phyloP scores from a whole-genome alignment of 1,284 basidiomycete species.

The Sanghuangporus baumii region DNA sequence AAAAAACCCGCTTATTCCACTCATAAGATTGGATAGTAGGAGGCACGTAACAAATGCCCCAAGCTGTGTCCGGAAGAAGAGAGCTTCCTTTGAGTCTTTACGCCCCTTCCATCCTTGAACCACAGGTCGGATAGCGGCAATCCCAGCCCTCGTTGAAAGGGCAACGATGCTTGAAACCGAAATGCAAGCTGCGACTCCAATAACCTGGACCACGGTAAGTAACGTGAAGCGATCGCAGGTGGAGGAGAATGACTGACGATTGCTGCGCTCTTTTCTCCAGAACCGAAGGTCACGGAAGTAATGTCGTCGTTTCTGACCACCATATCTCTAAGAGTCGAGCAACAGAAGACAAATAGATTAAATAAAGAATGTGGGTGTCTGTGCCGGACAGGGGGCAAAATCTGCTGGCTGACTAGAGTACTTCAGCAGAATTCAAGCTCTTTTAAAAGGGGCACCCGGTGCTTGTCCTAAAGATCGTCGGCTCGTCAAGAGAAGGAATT shows the following conservation, averaged over 20 bases:
- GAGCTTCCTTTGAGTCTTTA: slow-evolving; percentile 35
- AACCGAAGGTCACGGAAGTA: slow-evolving; percentile 21
- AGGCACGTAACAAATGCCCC: slow-evolving; percentile 62
- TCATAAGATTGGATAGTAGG: slow-evolving; percentile 52
- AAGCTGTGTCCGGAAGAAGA: slow-evolving; percentile 66
- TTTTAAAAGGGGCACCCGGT: slow-evolving; percentile 30
- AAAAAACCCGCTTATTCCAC: slow-evolving; percentile 46
- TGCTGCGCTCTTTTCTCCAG: slow-evolving; percentile 34
- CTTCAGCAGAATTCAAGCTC: slow-evolving; percentile 13
- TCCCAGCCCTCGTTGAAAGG: slow-evolving; percentile 39
- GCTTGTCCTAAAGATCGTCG: slow-evolving; percentile 24
- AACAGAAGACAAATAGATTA: neutral
- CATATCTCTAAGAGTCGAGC: slow-evolving; percentile 20
- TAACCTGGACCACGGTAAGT: slow-evolving; percentile 31
- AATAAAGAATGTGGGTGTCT: slow-evolving; percentile 22
- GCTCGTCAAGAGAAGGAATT: slow-evolving; percentile 33
- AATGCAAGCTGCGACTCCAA: slow-evolving; percentile 48
- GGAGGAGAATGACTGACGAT: slow-evolving; percentile 34
- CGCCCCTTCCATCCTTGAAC: slow-evolving; percentile 16
- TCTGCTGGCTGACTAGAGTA: slow-evolving; percentile 15
- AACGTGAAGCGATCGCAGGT: neutral
- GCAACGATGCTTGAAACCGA: slow-evolving; percentile 45
- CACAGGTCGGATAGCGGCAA: slow-evolving; percentile 31
- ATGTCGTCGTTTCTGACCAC: slow-evolving; percentile 7
- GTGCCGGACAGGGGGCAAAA: slow-evolving; percentile 31